Base-by-base conservation (phyloP, 2,329 filamentous ascomycete genomes). In the Colletotrichum viniferum region DNA sequence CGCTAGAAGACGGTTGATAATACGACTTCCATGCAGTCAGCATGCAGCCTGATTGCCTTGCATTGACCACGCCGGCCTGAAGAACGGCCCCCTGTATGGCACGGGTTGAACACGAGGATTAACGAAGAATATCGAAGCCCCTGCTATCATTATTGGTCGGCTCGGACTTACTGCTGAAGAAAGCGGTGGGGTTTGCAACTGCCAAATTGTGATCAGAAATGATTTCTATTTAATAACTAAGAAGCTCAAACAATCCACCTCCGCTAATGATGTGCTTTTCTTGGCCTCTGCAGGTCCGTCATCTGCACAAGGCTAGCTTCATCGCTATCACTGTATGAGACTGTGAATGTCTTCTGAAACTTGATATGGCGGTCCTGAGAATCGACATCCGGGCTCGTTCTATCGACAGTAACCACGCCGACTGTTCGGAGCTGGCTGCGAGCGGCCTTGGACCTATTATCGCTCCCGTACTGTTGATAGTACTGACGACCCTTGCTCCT, bases 331-430 rank as follows among this genome's bases (percentile, higher is more conserved):
- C 74, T 81, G 38, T 81, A 85, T 36, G 85, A 82, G 1, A 86
- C 83, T 2, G 79, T 77, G 30, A 84, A 86, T 3, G 82, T 81
- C 48, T 81, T 84, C 12, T 85, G 78, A 43, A 80, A 83, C 2
- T 78, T 79, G 43, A 85, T 86, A 3, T 74, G 56, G 12, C 67
- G 56, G 13, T 68, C 68, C 7, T 67, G 67, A 9, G 28, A 34
- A 13, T 69, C 68, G 5, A 52, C 43, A 7, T 71, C 68, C 4
- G 67, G 58, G 7, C 55, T 65, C 6, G 34, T 58, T 16, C 62
- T 55, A 43, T 75, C 63, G 7, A 74, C 66, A 9, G 72, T 68
- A 13, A 75, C 75, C 1, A 74, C 67, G 4, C 63, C 72, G 5
- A 61, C 24, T 13, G 73, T 76, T 4, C 70, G 63, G 3, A 52